A percentile compares a stretch with the other conserved stretches of the same genome.
Conservation (phyloP, 305 asterid genomes). For the Caryopteris hybrid region DNA sequence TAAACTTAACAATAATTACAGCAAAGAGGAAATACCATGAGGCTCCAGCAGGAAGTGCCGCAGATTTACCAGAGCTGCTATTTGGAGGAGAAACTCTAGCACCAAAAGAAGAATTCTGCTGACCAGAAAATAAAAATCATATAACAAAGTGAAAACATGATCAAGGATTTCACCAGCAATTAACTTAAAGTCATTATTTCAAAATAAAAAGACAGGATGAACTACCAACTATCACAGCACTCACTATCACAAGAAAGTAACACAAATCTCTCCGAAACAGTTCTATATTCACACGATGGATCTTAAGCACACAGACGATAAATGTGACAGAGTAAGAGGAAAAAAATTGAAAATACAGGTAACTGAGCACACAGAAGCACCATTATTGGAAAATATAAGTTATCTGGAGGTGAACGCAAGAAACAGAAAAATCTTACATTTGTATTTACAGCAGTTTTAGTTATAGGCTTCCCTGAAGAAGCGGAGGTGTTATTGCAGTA, state of each 20-base stretch:
- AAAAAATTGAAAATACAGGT: not conserved
- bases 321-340: not conserved
- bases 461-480: conserved; percentile 53
- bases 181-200: not conserved
- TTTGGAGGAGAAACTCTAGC: conserved; percentile 78
- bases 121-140: not conserved
- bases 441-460: conserved; percentile 52
- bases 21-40: conserved; percentile 55
- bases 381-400: conserved; percentile 4
- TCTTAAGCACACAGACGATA: not conserved
- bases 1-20: conserved; percentile 10
- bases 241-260: not conserved
- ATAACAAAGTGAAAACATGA: not conserved
- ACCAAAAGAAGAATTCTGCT: conserved; percentile 44
- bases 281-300: not conserved
- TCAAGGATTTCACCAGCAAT: not conserved
- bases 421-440: conserved; percentile 50
- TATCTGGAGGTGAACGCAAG: not conserved
- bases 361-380: not conserved
- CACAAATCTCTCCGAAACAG: not conserved
- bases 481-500: conserved; percentile 52
- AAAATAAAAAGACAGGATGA: not conserved
- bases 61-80: conserved; percentile 84
- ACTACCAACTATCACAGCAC: not conserved
- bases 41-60: conserved; percentile 90